Evolutionary conservation across 371 early-diverging fungal genomes (phyloP).

Genomic region (Homolaphlyctis polyrhiza): DNA sequence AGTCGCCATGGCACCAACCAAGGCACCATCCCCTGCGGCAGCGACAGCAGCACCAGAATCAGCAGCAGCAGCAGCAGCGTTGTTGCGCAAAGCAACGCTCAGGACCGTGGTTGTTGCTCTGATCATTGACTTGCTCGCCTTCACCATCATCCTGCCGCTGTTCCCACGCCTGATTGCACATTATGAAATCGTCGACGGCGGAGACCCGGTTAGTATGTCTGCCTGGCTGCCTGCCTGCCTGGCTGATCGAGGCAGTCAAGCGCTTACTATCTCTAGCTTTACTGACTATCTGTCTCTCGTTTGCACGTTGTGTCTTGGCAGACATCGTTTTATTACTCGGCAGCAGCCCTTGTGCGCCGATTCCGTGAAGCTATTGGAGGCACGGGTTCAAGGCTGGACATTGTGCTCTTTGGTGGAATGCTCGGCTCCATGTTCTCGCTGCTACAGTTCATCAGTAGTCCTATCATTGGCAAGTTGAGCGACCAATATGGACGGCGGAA

Average conservation of each 20-base stretch:
- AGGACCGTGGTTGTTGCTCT: slow-evolving; percentile 51
- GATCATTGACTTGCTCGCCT: slow-evolving; percentile 90
- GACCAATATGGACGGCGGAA: slow-evolving; percentile 82
- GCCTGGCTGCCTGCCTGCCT: neutral
- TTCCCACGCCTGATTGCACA: slow-evolving; percentile 71
- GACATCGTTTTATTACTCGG: slow-evolving; percentile 22
- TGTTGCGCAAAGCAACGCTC: slow-evolving; percentile 27
- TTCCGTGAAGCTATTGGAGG: slow-evolving; percentile 31
- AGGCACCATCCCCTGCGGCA: no score
- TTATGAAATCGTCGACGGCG: slow-evolving; percentile 39
- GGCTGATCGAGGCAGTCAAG: neutral
- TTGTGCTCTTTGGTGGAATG: slow-evolving; percentile 90
- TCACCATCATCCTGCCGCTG: slow-evolving; percentile 94
- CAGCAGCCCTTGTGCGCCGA: slow-evolving; percentile 14
- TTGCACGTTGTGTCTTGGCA: neutral
- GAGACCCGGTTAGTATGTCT: neutral
- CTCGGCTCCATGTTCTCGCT: slow-evolving; percentile 90
- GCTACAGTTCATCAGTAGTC: slow-evolving; percentile 86
- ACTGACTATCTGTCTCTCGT: neutral
- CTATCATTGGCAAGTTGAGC: slow-evolving; percentile 75
- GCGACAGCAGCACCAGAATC: neutral
- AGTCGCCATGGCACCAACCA: no score
- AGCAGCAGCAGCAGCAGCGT: neutral
- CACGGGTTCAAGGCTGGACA: slow-evolving; percentile 48
- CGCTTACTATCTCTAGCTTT: neutral